Base-by-base conservation (phyloP, 2,329 filamentous ascomycete genomes). In the Ascocoryne sarcoides region DNA sequence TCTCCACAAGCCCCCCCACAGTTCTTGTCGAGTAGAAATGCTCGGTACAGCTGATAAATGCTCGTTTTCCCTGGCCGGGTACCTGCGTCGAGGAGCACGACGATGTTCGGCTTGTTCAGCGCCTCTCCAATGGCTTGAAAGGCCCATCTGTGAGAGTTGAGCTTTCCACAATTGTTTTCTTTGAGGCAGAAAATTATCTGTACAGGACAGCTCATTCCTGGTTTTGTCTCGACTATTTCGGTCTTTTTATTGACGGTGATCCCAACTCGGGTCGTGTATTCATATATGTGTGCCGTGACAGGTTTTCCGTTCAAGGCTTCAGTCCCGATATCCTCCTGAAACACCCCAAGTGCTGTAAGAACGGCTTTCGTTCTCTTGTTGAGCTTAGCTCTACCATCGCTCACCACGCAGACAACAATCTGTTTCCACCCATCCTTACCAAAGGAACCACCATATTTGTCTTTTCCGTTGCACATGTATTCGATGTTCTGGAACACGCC, bases 211-310 rank as follows among this genome's bases (percentile, higher is more conserved):
- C 85, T 50, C 95, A 95, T 32, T 88, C 90, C 70, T 94, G 90
- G 89, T 29, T 95, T 75, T 3, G 87, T 95, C 55, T 78, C 80
- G 10, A 86, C 75, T 59, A 83, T 79, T 56, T 94, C 86, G 54
- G 90, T 86, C n/a, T n/a, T n/a, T n/a, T n/a, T n/a, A 40, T 82
- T 79, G 3, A 90, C 88, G 17, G 88, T 83, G 58, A 95, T 90
- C 39, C 95, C 82, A 70, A 71, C 59, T 44, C 71, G 68, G 1
- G 69, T 72, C 3, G 69, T 71, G 46, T 72, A 72, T 49, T 73
- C 79, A 65, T 82, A 83, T 44, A 83, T 77, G 61, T 83, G 79
- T 4, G 79, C 79, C n/a, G 76, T 82, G 39, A 82, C 78, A 48
- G 81, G 74, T 58, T 80, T 77, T 51, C 74, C 75, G 52, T 82